Evolutionary conservation across 2,329 filamentous ascomycete genomes (phyloP), one percentile per base, ranked within the genome.

Genomic region (Monosporascus ibericus): DNA sequence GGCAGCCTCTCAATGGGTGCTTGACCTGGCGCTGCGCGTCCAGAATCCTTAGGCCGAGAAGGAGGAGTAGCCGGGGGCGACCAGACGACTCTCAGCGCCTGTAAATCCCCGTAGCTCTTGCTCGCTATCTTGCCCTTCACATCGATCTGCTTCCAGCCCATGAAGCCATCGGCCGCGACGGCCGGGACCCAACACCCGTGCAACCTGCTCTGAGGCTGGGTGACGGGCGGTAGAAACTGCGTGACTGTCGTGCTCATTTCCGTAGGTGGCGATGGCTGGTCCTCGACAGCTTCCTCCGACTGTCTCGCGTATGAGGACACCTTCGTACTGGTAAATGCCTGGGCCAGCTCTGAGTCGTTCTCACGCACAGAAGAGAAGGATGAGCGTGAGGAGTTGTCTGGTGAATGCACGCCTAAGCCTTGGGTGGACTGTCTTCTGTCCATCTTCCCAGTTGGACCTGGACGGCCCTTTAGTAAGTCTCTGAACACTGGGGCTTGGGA

Each of bases 1-100:
- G 87, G 87, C 7, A 92, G 75, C 55, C 68, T 80, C 73, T 91
- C 88, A 40, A 92, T 71, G 25, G 78, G 74, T 22, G 86, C 74
- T 22, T 73, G 64, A 52, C 81, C 80, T n/a, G 75, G 69, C 22
- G 60, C 48, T 42, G 67, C 59, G 55, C 67, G 67, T 57, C 69
- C 70, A 7, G 60, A 52, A 56, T 67, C 63, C 55, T 67, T 58
- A 51, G 65, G 58, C 60, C 66, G 61, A 27, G 65, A 55, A 18
- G 42, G 42, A 14, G 61, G 55, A 18, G 62, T 40, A 15, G 69
- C 60, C 20, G 73, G 69, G 48, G 72, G 68, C 53, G 76, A 77
- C 78, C 80, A 85, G 47, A 77, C 74, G 66, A 80, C 75, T 54
- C 73, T 74, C 62, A 84, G 63, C 55, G 74, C 74, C 60, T 79